These are phyloP conservation scores for Boletus huronensis DNA, from an alignment of 768 basidiomycete species.

Conservation along the genomic window DNA sequence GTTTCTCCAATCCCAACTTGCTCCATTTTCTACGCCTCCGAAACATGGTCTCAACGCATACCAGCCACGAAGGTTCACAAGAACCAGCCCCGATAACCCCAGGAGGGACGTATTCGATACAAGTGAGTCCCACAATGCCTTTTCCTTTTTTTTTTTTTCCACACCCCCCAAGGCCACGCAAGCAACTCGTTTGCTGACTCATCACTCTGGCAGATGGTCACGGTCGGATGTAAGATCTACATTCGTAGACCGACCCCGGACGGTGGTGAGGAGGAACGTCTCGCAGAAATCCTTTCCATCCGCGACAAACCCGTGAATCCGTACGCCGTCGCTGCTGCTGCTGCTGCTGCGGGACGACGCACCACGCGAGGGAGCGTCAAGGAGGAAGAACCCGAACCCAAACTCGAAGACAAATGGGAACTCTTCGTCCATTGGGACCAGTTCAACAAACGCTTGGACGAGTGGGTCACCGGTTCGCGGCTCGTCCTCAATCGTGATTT, in stretches of 20 bases:
- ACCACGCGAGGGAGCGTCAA: slow-evolving; percentile 38
- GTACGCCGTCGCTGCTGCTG: slow-evolving; percentile 37
- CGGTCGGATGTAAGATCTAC: slow-evolving; percentile 94
- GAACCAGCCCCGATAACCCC: slow-evolving; percentile 63
- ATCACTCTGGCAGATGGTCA: slow-evolving; percentile 60
- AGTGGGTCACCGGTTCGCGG: slow-evolving; percentile 90
- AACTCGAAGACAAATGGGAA: slow-evolving; percentile 78
- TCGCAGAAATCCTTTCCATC: slow-evolving; percentile 94
- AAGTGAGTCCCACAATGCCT: slow-evolving; percentile 49
- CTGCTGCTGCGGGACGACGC: slow-evolving; percentile 32
- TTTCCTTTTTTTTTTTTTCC: slow-evolving; percentile 19
- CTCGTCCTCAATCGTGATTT: slow-evolving; percentile 82
- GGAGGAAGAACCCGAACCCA: slow-evolving; percentile 48
- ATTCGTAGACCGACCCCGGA: slow-evolving; percentile 76
- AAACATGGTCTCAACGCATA: slow-evolving; percentile 31
- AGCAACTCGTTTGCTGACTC: slow-evolving; percentile 30
- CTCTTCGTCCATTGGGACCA: slow-evolving; percentile 99
- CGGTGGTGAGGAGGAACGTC: slow-evolving; percentile 80
- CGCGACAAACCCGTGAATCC: slow-evolving; percentile 76
- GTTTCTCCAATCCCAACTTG: slow-evolving; percentile 4
- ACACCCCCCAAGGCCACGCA: slow-evolving; percentile 20
- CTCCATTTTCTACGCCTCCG: neutral
- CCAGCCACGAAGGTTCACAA: slow-evolving; percentile 33
- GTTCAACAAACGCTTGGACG: slow-evolving; percentile 98
- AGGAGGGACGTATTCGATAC: slow-evolving; percentile 73